Conservation (phyloP, 1,284 basidiomycete species). For the Austroboletus niveus region DNA sequence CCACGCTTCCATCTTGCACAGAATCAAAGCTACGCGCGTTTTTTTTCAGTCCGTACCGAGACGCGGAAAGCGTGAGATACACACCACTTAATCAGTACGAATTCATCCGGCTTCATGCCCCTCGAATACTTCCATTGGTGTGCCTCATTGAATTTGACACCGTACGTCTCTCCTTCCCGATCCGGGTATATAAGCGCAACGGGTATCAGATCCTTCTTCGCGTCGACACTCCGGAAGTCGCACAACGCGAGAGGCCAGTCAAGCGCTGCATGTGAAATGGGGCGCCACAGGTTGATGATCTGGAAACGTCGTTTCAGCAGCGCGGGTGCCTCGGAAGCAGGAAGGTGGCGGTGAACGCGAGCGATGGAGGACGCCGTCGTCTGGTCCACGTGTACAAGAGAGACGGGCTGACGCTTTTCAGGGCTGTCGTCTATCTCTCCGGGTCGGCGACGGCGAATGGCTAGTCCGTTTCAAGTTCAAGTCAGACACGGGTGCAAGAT, state of each 20-base stretch:
- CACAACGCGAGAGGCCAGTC: conserved; percentile 50
- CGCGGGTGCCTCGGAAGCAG: conserved; percentile 42
- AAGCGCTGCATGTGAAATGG: conserved; percentile 44
- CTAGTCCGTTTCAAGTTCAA: not conserved
- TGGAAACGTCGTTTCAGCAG: conserved; percentile 44
- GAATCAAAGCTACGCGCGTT: conserved; percentile 8
- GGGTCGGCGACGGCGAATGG: conserved; percentile 46
- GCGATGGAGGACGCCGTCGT: conserved; percentile 44
- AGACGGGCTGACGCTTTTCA: conserved; percentile 49
- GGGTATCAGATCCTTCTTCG: conserved; percentile 36
- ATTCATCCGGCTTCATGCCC: conserved; percentile 43
- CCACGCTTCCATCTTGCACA: conserved; percentile 36
- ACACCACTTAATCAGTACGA: conserved; percentile 49
- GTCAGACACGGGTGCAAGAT: not conserved
- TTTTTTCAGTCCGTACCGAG: not conserved
- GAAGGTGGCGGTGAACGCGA: conserved; percentile 54
- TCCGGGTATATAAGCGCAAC: conserved; percentile 28
- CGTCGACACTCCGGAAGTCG: conserved; percentile 47
- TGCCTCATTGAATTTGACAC: conserved; percentile 18
- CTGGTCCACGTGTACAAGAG: conserved; percentile 53
- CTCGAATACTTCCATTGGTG: conserved; percentile 30
- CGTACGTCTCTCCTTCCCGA: conserved; percentile 18
- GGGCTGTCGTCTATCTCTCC: conserved; percentile 39
- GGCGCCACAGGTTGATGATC: conserved; percentile 57
- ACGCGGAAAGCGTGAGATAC: conserved; percentile 5